Conservation (phyloP, 108 stramenopile species). For the Asterionellopsis glacialis region DNA sequence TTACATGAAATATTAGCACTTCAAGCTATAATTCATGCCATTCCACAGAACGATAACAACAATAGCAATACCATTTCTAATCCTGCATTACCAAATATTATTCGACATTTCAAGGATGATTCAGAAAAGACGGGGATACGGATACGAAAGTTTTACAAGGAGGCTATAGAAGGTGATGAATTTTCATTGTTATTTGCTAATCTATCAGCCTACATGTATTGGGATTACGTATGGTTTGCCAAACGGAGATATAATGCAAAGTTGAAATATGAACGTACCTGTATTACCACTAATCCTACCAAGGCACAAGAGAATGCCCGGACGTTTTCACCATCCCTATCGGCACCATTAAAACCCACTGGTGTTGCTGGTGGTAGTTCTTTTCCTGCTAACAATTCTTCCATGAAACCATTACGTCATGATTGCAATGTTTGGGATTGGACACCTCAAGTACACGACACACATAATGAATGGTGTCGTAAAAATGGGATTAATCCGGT, state of each 20-base stretch:
- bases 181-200: constrained; percentile 30
- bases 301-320: constrained; percentile 7
- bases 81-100: constrained; percentile 25
- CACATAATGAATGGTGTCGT: constrained; percentile 39
- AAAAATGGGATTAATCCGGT: constrained; percentile 42
- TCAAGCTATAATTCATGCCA: constrained; percentile 15
- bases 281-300: not conserved
- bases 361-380: too few relatives aligned
- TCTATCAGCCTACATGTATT: constrained; percentile 42
- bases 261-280: too few relatives aligned
- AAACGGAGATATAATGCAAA: not conserved
- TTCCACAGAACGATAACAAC: too few relatives aligned
- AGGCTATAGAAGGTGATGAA: constrained; percentile 22
- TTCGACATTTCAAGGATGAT: constrained; percentile 33
- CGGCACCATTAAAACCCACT: constrained; percentile 1
- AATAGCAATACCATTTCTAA: too few relatives aligned
- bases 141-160: constrained; percentile 20
- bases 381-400: too few relatives aligned
- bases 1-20: constrained; percentile 38
- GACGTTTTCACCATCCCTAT: constrained; percentile 8
- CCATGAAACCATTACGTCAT: too few relatives aligned
- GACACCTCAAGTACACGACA: constrained; percentile 33
- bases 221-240: constrained; percentile 30
- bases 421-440: constrained; percentile 26
- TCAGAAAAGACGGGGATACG: constrained; percentile 15